Percentiles rank a stretch among this genome's conserved stretches.
Evolutionary conservation across 2,329 filamentous ascomycete species (phyloP).

Genomic region (Xylariales sp.): DNA sequence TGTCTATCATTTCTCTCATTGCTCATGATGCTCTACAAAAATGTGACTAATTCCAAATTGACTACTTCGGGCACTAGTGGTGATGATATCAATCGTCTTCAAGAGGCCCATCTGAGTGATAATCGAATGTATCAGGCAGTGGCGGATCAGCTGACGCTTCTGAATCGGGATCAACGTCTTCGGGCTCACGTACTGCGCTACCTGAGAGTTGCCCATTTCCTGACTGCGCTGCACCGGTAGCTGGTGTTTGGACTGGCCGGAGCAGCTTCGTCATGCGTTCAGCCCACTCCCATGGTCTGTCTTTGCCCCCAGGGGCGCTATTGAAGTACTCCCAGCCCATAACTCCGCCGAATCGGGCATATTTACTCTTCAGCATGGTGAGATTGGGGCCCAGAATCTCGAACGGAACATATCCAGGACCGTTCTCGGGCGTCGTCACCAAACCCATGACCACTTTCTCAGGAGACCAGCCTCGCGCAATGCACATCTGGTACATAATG

Average conservation of each 20-base stretch:
- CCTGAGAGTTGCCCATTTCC: neutral
- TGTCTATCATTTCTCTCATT: too few species aligned
- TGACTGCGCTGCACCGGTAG: neutral
- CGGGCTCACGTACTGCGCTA: too few species aligned
- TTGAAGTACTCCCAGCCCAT: conserved; percentile 91
- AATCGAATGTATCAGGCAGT: conserved; percentile 6
- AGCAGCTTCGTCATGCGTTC: conserved; percentile 50
- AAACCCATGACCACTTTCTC: conserved; percentile 70
- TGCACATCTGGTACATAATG: conserved; percentile 39
- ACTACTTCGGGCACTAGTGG: too few species aligned
- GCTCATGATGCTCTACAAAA: too few species aligned
- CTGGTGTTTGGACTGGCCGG: neutral
- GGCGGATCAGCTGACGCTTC: neutral
- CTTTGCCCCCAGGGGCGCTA: conserved; percentile 53
- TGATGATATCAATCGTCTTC: too few species aligned
- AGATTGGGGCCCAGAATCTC: conserved; percentile 54
- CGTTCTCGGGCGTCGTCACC: conserved; percentile 70
- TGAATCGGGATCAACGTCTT: conserved; percentile 8
- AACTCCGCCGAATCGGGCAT: conserved; percentile 68
- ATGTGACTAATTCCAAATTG: too few species aligned
- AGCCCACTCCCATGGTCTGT: conserved; percentile 70
- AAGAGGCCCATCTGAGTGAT: conserved; percentile 8
- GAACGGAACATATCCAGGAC: conserved; percentile 59
- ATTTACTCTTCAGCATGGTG: conserved; percentile 49
- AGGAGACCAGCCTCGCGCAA: conserved; percentile 58